Base-by-base conservation (phyloP, 257 asterid species). In the Paulownia fortunei region DNA sequence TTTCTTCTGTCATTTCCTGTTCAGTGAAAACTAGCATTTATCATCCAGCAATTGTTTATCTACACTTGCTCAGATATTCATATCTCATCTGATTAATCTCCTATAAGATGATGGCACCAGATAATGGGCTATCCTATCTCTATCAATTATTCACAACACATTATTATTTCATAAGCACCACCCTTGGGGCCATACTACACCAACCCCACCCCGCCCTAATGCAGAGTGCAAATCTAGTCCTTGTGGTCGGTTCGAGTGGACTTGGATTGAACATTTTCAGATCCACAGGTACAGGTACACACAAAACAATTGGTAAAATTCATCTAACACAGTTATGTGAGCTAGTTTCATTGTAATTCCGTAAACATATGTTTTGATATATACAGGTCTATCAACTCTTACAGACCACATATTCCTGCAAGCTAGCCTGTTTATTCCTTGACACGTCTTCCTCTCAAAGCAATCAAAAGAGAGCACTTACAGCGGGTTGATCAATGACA, bases 401-500 rank as follows among this genome's bases (percentile, higher is more conserved):
- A 77, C 63, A 61, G 12, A 49, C 27, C 58, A 27, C 63, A 51
- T 30, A 16, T 19, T 55, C 49, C 41, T 24, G 46, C 71, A 73
- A 30, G 44, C 19, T 11, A 69, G 66, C 13, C 44, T 30, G 73
- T 58, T 56, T 34, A 65, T 66, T 36, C 12, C 78, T 72, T 7
- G 18, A 37, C 23, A 52, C 15, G 34, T 72, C 8, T 10, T 19
- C 64, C 24, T 32, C 9, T 64, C 16, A 60, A 73, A 79, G 66
- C 59, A 19, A 59, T 69, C 54, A 30, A 16, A 37, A 52, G 71
- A 11, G 75, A 6, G 70, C 41, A 83, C 92, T 86, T 88, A 93
- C 99, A 72, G 82, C 64, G 37, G 91, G 85, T 78, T 84, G 92
- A 12, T 92, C 92, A 59, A 93, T 84, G 75, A 84, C 86, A 82